Evolutionary conservation across 2,329 filamentous ascomycete genomes (phyloP).

Genomic region (Epichloe hybrida): DNA sequence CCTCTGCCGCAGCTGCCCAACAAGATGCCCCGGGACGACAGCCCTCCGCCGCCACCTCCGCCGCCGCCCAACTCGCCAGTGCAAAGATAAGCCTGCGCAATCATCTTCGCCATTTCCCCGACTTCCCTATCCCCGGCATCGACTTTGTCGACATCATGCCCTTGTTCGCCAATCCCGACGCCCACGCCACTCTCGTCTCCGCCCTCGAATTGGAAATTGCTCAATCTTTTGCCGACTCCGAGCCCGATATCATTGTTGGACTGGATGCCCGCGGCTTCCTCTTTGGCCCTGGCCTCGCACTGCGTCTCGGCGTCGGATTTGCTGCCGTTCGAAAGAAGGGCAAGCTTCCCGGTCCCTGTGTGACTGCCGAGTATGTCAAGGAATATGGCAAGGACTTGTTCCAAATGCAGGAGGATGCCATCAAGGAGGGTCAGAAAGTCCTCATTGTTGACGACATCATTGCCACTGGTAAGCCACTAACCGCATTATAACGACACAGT

Average conservation of each 20-base stretch:
- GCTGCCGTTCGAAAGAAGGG: constrained; percentile 90
- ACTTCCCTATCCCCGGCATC: constrained; percentile 87
- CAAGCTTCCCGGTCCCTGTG: constrained; percentile 83
- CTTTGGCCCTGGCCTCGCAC: constrained; percentile 79
- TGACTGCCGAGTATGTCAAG: constrained; percentile 80
- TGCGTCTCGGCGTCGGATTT: constrained; percentile 72
- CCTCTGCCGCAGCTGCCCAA: constrained; percentile 23
- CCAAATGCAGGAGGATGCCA: constrained; percentile 82
- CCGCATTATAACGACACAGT: neutral
- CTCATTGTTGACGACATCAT: constrained; percentile 96
- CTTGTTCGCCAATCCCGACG: constrained; percentile 65
- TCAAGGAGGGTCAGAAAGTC: constrained; percentile 78
- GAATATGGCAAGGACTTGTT: constrained; percentile 94
- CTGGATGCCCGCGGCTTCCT: constrained; percentile 91
- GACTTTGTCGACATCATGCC: constrained; percentile 97
- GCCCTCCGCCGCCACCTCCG: constrained; percentile 47
- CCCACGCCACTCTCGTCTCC: constrained; percentile 66
- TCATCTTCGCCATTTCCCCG: constrained; percentile 71
- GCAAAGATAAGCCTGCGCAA: constrained; percentile 57
- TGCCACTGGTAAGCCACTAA: constrained; percentile 63
- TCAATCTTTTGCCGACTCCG: constrained; percentile 43
- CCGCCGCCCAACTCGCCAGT: constrained; percentile 52
- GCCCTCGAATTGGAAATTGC: constrained; percentile 75
- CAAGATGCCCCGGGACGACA: constrained; percentile 51
- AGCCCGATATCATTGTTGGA: constrained; percentile 82